phyloP scores from a whole-genome alignment of 192 early-diverging fungal species.

The Funneliformis mosseae region DNA sequence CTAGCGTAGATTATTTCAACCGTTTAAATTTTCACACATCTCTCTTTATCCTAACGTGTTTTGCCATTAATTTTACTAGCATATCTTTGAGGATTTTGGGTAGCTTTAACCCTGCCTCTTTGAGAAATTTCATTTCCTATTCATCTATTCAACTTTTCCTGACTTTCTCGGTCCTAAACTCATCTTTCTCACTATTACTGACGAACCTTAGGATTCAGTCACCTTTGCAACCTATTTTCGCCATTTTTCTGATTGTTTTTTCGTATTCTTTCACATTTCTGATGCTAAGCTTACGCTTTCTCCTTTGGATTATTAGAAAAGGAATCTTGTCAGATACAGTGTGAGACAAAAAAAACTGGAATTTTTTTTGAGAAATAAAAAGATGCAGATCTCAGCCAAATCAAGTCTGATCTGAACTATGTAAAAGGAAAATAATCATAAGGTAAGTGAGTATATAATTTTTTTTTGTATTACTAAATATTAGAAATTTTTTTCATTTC shows the following conservation, averaged over 20 bases:
- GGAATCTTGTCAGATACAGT: no score
- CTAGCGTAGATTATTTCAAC: slow-evolving; percentile 1
- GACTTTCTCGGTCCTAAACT: neutral
- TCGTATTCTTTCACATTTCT: neutral
- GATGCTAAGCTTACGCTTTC: slow-evolving; percentile 26
- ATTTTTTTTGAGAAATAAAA: no score
- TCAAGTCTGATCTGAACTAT: no score
- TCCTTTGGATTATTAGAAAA: neutral
- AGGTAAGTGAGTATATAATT: no score
- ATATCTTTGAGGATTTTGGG: slow-evolving; percentile 12
- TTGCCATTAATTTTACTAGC: slow-evolving; percentile 2
- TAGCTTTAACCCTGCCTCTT: slow-evolving; percentile 18
- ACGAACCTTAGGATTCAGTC: slow-evolving; percentile 1
- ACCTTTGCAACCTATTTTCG: no score
- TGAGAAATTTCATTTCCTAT: neutral
- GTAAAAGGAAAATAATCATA: no score
- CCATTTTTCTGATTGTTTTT: no score
- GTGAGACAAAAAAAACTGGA: no score
- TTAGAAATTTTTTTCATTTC: no score
- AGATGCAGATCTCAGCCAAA: no score
- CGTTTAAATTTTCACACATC: neutral
- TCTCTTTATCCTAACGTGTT: neutral
- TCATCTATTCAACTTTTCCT: neutral
- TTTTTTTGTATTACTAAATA: no score
- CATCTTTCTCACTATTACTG: slow-evolving; percentile 13